A percentile compares a stretch with the other conserved stretches of the same genome.
These are phyloP conservation scores for Coemansia guatemalensis DNA, from an alignment of 192 early-diverging fungal genomes.

Conservation along the genomic window DNA sequence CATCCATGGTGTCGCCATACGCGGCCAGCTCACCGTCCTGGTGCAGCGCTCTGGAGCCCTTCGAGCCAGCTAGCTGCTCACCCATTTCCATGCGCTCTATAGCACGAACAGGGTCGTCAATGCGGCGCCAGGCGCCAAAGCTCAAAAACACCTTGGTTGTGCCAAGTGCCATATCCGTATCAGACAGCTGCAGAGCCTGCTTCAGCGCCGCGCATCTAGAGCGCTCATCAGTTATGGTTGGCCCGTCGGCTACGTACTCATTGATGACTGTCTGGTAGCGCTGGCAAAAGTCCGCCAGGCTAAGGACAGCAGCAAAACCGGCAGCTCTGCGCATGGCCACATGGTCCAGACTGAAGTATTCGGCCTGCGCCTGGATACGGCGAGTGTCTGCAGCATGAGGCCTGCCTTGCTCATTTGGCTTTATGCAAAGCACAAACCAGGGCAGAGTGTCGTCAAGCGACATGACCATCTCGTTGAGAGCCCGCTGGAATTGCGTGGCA, in stretches of 20 bases:
- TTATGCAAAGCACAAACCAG: slow-evolving; percentile 77
- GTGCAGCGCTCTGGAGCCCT: slow-evolving; percentile 21
- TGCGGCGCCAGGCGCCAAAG: slow-evolving; percentile 74
- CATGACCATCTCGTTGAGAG: slow-evolving; percentile 64
- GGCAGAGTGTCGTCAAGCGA: slow-evolving; percentile 73
- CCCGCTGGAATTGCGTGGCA: slow-evolving; percentile 66
- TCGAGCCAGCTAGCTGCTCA: slow-evolving; percentile 55
- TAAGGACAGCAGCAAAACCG: slow-evolving; percentile 46
- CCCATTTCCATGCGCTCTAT: slow-evolving; percentile 59
- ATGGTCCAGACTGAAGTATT: slow-evolving; percentile 28
- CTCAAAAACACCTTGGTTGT: slow-evolving; percentile 67
- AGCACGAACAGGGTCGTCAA: slow-evolving; percentile 76
- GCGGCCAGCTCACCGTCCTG: slow-evolving; percentile 45
- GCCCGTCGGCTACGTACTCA: slow-evolving; percentile 38
- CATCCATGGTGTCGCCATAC: slow-evolving; percentile 25
- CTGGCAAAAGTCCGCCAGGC: slow-evolving; percentile 44
- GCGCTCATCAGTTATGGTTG: slow-evolving; percentile 19
- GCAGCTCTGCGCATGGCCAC: slow-evolving; percentile 42
- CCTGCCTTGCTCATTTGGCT: slow-evolving; percentile 45
- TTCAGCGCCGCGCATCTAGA: slow-evolving; percentile 39
- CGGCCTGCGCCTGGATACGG: slow-evolving; percentile 49
- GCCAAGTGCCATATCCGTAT: slow-evolving; percentile 58
- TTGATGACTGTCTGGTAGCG: slow-evolving; percentile 47
- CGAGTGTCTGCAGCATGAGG: slow-evolving; percentile 31
- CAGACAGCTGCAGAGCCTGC: slow-evolving; percentile 46